Conservation (phyloP, 768 basidiomycete genomes). For the Russula lepida region DNA sequence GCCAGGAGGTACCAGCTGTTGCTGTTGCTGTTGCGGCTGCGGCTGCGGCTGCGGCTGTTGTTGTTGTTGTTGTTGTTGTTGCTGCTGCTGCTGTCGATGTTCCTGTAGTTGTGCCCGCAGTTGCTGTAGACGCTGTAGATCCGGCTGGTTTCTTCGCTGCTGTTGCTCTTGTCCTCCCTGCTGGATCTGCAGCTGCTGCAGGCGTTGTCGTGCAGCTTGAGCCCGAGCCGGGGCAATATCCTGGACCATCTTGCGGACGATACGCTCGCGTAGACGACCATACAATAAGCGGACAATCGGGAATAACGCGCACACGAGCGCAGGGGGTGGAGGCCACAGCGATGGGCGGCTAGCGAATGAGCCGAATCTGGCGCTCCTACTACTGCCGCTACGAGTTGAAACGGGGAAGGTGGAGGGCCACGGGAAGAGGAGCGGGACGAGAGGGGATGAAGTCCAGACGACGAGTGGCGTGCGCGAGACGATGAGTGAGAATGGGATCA, state of each 20-base stretch:
- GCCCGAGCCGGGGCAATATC: background rate
- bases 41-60: background rate
- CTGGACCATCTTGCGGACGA: slow-evolving; percentile 24
- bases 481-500: slow-evolving; percentile 61
- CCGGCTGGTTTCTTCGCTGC: background rate
- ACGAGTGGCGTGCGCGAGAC: slow-evolving; percentile 38
- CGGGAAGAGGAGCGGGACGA: slow-evolving; percentile 28
- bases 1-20: background rate
- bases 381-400: background rate
- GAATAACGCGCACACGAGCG: slow-evolving; percentile 25
- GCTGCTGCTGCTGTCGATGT: background rate
- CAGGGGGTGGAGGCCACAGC: slow-evolving; percentile 30
- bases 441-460: slow-evolving; percentile 23
- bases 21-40: background rate
- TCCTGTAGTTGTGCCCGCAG: background rate
- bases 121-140: background rate
- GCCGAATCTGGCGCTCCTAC: background rate
- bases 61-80: background rate
- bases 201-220: background rate
- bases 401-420: slow-evolving; percentile 27
- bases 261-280: slow-evolving; percentile 14
- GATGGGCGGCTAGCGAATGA: slow-evolving; percentile 11
- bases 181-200: background rate
- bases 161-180: background rate
- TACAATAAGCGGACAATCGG: slow-evolving; percentile 27